These are phyloP conservation scores for Pichia ethanolica DNA, from an alignment of 805 yeast genomes.

Conservation along the genomic window DNA sequence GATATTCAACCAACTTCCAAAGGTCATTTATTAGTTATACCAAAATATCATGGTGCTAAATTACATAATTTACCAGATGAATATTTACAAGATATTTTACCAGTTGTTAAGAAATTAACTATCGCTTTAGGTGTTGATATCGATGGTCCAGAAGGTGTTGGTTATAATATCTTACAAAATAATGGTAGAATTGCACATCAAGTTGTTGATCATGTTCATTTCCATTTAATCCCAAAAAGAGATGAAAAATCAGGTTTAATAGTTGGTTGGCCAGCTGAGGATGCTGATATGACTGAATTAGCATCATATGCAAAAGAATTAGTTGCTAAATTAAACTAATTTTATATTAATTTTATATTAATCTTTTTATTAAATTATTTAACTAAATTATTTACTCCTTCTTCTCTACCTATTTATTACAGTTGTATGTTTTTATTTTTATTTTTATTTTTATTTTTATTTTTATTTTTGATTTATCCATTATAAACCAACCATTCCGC, in stretches of 20 bases:
- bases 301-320: slow-evolving; percentile 60
- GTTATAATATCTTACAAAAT: slow-evolving; percentile 87
- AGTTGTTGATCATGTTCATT: slow-evolving; percentile 91
- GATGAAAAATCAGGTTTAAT: slow-evolving; percentile 65
- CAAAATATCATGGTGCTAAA: slow-evolving; percentile 90
- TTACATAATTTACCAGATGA: slow-evolving; percentile 92
- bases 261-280: slow-evolving; percentile 93
- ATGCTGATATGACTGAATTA: slow-evolving; percentile 66
- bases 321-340: slow-evolving; percentile 29
- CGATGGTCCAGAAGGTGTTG: slow-evolving; percentile 58
- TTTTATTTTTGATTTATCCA: background rate
- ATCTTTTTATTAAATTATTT: background rate
- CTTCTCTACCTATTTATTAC: no score
- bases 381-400: no score
- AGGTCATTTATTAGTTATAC: slow-evolving; percentile 86
- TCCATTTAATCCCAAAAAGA: slow-evolving; percentile 91
- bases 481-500: slow-evolving; percentile 35
- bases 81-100: slow-evolving; percentile 75
- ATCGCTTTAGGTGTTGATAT: slow-evolving; percentile 57
- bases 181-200: slow-evolving; percentile 95
- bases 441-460: background rate
- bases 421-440: no score
- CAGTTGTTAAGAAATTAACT: slow-evolving; percentile 81
- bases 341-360: background rate
- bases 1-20: slow-evolving; percentile 90